Percentiles rank a stretch among this genome's conserved stretches.
Conservation (phyloP, 768 basidiomycete species). For the Pholiota molesta region DNA sequence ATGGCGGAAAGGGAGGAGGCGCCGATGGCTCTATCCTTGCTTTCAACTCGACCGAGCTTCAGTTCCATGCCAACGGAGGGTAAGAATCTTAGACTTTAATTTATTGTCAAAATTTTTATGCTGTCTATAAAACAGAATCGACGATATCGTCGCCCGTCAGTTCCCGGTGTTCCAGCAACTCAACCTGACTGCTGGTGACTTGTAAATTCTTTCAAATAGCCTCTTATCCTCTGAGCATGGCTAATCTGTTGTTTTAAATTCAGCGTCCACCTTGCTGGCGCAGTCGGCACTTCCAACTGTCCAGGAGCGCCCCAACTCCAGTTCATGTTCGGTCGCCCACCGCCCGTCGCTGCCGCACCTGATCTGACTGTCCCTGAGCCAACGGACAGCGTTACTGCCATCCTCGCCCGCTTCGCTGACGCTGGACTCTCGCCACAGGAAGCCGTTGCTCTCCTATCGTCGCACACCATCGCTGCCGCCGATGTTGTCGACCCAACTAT, state of each 20-base stretch:
- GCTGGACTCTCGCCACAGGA: conserved; percentile 27
- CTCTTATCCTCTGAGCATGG: too few species aligned
- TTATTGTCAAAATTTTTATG: background rate
- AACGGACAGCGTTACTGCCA: conserved; percentile 25
- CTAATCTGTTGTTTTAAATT: background rate
- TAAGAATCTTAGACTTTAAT: conserved; percentile 5
- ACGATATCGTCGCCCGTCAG: conserved; percentile 19
- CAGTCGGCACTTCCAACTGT: conserved; percentile 33
- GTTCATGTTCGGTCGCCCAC: conserved; percentile 32
- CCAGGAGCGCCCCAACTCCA: conserved; percentile 36
- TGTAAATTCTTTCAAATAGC: conserved; percentile 9
- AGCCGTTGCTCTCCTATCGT: conserved; percentile 25
- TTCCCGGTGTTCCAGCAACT: conserved; percentile 17
- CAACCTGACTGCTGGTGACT: conserved; percentile 20
- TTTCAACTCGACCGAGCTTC: conserved; percentile 25
- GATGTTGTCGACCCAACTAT: conserved; percentile 13
- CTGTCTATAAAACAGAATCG: conserved; percentile 7
- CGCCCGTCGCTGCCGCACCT: conserved; percentile 23
- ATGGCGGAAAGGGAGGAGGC: conserved; percentile 30
- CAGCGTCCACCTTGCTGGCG: conserved; percentile 26
- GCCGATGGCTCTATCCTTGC: conserved; percentile 31
- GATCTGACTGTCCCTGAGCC: conserved; percentile 25
- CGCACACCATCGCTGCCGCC: conserved; percentile 27
- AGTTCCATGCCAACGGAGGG: conserved; percentile 23
- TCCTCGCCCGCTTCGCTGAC: conserved; percentile 28